phyloP scores from a whole-genome alignment of 345 rosid species.

The Kandelia obovata region DNA sequence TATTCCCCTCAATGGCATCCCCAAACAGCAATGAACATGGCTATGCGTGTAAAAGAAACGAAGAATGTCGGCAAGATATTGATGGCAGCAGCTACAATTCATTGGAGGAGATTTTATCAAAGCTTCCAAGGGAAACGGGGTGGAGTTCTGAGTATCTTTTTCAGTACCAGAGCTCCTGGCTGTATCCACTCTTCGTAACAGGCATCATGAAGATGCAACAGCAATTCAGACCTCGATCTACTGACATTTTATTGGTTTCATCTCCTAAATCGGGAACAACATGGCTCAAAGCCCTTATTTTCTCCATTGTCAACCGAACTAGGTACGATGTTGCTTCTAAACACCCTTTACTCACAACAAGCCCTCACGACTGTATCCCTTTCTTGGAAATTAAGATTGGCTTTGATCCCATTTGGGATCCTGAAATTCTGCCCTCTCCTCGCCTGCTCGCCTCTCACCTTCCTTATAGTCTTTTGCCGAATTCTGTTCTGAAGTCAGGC shows the following conservation, averaged over 20 bases:
- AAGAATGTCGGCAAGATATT: too few species aligned
- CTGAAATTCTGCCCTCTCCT: background rate
- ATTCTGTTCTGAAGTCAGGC: background rate
- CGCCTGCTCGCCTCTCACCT: background rate
- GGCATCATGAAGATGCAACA: background rate
- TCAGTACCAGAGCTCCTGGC: slow-evolving; percentile 1
- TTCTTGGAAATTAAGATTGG: background rate
- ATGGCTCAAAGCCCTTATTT: background rate
- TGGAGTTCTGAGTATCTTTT: background rate
- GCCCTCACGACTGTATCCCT: background rate
- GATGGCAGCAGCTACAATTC: too few species aligned
- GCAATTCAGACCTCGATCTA: background rate
- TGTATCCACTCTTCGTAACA: too few species aligned
- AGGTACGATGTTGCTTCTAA: background rate
- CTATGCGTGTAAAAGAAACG: too few species aligned
- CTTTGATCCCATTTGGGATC: background rate
- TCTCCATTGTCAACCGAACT: background rate
- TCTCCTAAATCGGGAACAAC: background rate
- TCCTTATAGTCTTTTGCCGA: background rate
- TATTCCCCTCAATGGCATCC: background rate
- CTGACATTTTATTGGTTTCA: background rate
- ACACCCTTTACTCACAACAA: background rate
- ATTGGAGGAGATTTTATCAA: too few species aligned
- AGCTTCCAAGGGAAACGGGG: background rate
- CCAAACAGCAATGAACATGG: background rate